Evolutionary conservation across 495 filamentous ascomycete species (phyloP), one percentile per base, ranked within the genome.

Genomic region (Rhypophila decipiens): DNA sequence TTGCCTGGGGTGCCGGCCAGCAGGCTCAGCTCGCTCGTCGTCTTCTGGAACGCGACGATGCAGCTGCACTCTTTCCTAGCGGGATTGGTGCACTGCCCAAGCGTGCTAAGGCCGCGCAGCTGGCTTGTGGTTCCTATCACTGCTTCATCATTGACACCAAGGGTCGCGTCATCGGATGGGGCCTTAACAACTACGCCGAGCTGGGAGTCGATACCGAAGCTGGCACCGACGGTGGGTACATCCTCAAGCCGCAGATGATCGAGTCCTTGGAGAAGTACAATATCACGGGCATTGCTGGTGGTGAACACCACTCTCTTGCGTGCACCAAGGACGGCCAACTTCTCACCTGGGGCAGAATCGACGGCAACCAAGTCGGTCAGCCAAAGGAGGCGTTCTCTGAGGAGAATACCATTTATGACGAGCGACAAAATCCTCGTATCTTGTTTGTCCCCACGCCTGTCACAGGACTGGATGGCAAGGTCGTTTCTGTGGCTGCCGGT

Each of bases 171-270:
- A 91, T 78, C 65, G 73, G 82, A 18, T 97, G 90, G 88, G 91
- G 90, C 5, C 66, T 89, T 29, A 97, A 96, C 69, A 87, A 83
- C 61, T 95, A 85, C 59, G 86, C 83, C 39, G 83, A 91, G 64
- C 84, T 63, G 9, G 93, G 87, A 37, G 75, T 88, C 44, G 70
- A 72, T 11, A 76, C 79, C 11, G 76, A 78, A 39, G 88, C 82
- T 20, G 88, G 89, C 47, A 74, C 75, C 11, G 62, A 69, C 22
- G 81, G 79, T 37, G 86, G 84, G 18, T 68, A 66, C 59, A 50
- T 72, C 39, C 62, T 74, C 23, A 64, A 64, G 44, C 70, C 72
- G n/a, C 61, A 65, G 17, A 33, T 67, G 17, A 58, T 76, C 36
- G 44, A 51, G 2, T 74, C 73, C 4, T 75, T 97, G 24, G 58